Percentiles rank a stretch among this genome's conserved stretches.
Evolutionary conservation across 768 basidiomycete genomes (phyloP).

Genomic region (Collybia sordida): DNA sequence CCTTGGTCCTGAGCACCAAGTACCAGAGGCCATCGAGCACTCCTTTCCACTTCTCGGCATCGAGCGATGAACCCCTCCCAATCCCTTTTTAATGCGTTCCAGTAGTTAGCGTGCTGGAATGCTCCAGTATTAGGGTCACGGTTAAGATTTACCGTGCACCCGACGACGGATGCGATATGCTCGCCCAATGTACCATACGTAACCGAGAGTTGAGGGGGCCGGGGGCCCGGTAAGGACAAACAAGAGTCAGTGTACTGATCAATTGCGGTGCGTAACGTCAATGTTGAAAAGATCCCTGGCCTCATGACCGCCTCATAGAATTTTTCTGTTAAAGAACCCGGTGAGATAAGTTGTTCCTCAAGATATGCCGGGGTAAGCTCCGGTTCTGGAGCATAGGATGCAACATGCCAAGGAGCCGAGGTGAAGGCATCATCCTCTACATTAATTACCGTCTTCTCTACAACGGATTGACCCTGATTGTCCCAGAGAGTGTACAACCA

Average conservation of each 20-base stretch:
- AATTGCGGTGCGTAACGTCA: slow-evolving; percentile 80
- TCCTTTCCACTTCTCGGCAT: slow-evolving; percentile 87
- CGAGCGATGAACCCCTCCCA: slow-evolving; percentile 96
- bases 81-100: slow-evolving; percentile 83
- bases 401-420: slow-evolving; percentile 49
- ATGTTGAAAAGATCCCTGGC: slow-evolving; percentile 83
- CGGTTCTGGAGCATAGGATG: slow-evolving; percentile 64
- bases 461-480: slow-evolving; percentile 69
- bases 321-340: slow-evolving; percentile 72
- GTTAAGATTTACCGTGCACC: slow-evolving; percentile 76
- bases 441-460: slow-evolving; percentile 56
- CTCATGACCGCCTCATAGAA: slow-evolving; percentile 83
- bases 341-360: slow-evolving; percentile 74
- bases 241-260: slow-evolving; percentile 78
- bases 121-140: slow-evolving; percentile 79
- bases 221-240: slow-evolving; percentile 60
- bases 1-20: slow-evolving; percentile 48
- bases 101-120: slow-evolving; percentile 74
- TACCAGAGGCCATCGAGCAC: slow-evolving; percentile 76
- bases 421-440: slow-evolving; percentile 28
- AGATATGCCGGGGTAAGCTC: slow-evolving; percentile 86
- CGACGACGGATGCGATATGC: slow-evolving; percentile 82
- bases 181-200: slow-evolving; percentile 69
- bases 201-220: slow-evolving; percentile 55
- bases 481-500: slow-evolving; percentile 79